Base-by-base conservation (phyloP, 257 asterid genomes). In the Phtheirospermum japonicum region DNA sequence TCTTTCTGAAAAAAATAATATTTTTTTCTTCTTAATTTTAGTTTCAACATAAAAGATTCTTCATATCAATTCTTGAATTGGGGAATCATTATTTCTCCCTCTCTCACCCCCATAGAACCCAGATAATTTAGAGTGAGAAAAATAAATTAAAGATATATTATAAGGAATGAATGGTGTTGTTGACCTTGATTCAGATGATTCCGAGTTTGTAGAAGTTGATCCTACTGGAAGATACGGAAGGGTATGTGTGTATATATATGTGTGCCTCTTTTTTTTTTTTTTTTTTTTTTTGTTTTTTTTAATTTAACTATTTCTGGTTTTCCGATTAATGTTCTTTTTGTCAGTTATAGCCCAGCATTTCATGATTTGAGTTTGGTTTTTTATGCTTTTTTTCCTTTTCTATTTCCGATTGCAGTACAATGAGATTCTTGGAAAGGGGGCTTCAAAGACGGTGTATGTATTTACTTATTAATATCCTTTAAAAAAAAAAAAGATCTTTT, bases 161-260 rank as follows among this genome's bases (percentile, higher is more conserved):
- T 0, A 49, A 73, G 80, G 78, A 59, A 88, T 85, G 96, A 74
- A 76, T 83, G 89, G 80, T 80, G 75, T 68, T 43, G 69, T 61
- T 71, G 88, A 79, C 69, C 69, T 71, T 68, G 82, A 65, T 57
- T 66, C 80, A 75, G 96, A 85, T 71, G 81, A 75, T 71, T 76
- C 94, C 67, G 96, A 79, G 58, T 83, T 79, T 72, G 89, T 80
- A 50, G 96, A 88, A 76, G 85, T 85, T 81, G 96, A 88, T 83
- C 96, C 96, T 7, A 83, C 88, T 43, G 94, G 91, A 60, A 85
- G 96, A 88, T 88, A 88, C 78, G 96, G 92, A 73, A 88, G 91
- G 83, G 95, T 86, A 77, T 76, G 81, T 71, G 26, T n/a, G n/a
- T n/a, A n/a, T n/a, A n/a, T n/a, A n/a, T n/a, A n/a, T n/a, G n/a